Evolutionary conservation across 2,329 filamentous ascomycete species (phyloP).

Genomic region (Fusarium algeriense): DNA sequence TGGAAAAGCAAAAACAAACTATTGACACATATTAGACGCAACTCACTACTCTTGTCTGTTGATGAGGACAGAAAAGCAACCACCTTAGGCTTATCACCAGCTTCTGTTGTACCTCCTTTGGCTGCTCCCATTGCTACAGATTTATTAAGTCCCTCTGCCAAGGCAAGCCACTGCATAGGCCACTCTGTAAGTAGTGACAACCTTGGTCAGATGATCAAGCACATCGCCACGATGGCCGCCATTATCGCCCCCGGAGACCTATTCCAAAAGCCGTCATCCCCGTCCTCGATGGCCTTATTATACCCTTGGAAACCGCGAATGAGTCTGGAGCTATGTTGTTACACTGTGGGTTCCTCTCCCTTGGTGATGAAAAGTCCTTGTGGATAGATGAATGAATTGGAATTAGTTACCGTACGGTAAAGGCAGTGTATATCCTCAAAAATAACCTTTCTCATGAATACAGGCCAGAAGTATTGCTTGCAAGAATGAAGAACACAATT

Average conservation of each 20-base stretch:
- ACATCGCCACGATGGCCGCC: neutral
- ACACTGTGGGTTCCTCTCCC: neutral
- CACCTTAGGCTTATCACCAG: no score
- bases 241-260: neutral
- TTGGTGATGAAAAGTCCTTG: neutral
- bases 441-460: no score
- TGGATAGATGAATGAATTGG: neutral
- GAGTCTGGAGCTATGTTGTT: neutral
- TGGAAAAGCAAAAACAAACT: no score
- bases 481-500: no score
- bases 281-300: neutral
- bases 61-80: no score
- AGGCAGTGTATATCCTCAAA: no score
- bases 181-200: neutral
- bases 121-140: neutral
- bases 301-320: neutral
- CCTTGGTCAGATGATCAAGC: neutral
- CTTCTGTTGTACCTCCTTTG: neutral
- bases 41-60: no score
- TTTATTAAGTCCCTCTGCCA: neutral
- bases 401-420: no score
- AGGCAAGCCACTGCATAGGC: neutral
- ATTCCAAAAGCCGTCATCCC: neutral
- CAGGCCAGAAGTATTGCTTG: no score
- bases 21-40: no score